phyloP scores from a whole-genome alignment of 257 asterid genomes.

The Rubia yunnanensis region DNA sequence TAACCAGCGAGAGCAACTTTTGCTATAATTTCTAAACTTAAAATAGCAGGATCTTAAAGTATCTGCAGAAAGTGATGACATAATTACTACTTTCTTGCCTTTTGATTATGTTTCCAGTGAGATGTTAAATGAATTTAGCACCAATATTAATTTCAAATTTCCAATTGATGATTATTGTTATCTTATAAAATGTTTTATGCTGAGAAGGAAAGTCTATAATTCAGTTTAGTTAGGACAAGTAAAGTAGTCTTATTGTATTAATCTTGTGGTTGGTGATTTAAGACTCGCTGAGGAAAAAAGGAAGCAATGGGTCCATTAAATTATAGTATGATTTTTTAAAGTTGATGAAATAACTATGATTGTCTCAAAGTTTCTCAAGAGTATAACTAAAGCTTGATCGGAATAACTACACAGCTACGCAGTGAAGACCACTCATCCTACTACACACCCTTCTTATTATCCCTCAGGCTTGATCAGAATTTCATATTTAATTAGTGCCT shows the following conservation, averaged over 20 bases:
- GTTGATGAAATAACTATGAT: neutral
- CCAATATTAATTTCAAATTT: too few species aligned
- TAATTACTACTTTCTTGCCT: neutral
- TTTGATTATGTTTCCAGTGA: neutral
- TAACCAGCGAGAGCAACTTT: neutral
- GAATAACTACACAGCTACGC: too few species aligned
- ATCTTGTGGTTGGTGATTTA: neutral
- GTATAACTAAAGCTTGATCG: too few species aligned
- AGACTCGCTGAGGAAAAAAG: neutral
- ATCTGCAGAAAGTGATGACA: neutral
- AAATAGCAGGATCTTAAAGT: too few species aligned
- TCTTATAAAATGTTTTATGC: too few species aligned
- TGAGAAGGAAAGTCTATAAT: too few species aligned
- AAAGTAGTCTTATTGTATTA: neutral
- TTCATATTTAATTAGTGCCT: too few species aligned
- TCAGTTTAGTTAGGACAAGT: neutral
- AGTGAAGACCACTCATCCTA: too few species aligned
- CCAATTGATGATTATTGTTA: neutral
- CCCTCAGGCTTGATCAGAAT: too few species aligned
- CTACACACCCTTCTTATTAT: too few species aligned
- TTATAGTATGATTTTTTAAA: neutral
- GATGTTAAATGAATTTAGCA: neutral
- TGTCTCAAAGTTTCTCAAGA: neutral
- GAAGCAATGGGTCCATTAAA: neutral
- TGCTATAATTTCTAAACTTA: neutral